Percentiles rank a stretch among this genome's conserved stretches.
Conservation (phyloP, 768 basidiomycete genomes). For the Kwoniella europaea region DNA sequence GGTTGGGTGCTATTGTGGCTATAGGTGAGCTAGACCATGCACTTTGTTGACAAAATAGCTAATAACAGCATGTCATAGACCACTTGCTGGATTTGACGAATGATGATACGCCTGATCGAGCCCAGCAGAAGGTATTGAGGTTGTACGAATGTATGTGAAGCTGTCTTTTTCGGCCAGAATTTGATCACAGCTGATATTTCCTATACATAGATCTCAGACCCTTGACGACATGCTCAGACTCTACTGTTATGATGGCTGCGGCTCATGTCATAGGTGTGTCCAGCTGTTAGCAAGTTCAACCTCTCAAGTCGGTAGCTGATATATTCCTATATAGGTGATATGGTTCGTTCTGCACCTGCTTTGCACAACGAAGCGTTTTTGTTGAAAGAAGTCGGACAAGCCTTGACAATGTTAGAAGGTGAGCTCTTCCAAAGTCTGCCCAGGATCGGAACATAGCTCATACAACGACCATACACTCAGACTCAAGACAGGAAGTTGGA, state of each 20-base stretch:
- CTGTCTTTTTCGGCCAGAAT: not conserved
- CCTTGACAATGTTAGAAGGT: slow-evolving; percentile 72
- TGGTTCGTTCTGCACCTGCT: slow-evolving; percentile 79
- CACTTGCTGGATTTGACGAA: slow-evolving; percentile 40
- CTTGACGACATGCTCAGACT: slow-evolving; percentile 85
- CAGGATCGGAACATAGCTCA: not conserved
- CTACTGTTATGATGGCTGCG: slow-evolving; percentile 90
- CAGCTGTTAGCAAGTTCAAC: not conserved
- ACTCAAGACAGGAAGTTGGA: slow-evolving; percentile 76
- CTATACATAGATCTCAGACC: slow-evolving; percentile 70
- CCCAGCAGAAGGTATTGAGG: slow-evolving; percentile 42
- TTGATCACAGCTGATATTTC: slow-evolving; percentile 68
- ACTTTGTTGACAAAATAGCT: not conserved
- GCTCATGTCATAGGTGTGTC: slow-evolving; percentile 77
- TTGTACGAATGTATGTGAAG: slow-evolving; percentile 47
- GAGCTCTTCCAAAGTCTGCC: not conserved
- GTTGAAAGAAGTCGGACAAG: slow-evolving; percentile 83
- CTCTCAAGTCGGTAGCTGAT: not conserved
- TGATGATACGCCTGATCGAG: slow-evolving; percentile 50
- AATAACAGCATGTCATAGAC: slow-evolving; percentile 23
- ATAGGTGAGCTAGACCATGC: slow-evolving; percentile 38
- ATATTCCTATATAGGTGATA: slow-evolving; percentile 60
- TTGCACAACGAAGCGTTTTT: slow-evolving; percentile 87
- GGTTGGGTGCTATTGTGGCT: slow-evolving; percentile 45
- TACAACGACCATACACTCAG: slow-evolving; percentile 55